A percentile compares a stretch with the other conserved stretches of the same genome.
These are phyloP conservation scores for Phytophthora crassamura DNA, from an alignment of 352 stramenopile genomes.

Conservation along the genomic window DNA sequence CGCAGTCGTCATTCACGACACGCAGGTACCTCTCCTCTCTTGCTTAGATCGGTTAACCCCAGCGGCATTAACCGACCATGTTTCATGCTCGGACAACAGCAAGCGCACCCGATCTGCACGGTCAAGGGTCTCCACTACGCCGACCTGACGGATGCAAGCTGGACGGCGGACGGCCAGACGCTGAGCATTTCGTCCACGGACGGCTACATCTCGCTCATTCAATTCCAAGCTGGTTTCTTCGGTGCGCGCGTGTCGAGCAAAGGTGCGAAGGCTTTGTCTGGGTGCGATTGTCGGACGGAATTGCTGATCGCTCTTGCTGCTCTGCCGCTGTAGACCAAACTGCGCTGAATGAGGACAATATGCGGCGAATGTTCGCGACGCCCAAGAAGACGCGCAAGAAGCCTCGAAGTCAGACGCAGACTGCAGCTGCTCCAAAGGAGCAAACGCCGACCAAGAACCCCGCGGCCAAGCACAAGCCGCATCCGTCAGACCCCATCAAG, in stretches of 20 bases:
- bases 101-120: constrained; percentile 87
- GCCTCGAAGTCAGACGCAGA: constrained; percentile 24
- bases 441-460: constrained; percentile 25
- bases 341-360: constrained; percentile 59
- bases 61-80: not conserved
- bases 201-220: constrained; percentile 95
- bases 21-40: constrained; percentile 58
- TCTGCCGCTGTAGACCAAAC: constrained; percentile 40
- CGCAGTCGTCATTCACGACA: constrained; percentile 96
- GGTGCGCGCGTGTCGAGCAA: constrained; percentile 41
- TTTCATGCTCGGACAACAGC: constrained; percentile 33
- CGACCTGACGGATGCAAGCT: constrained; percentile 94
- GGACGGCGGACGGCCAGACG: constrained; percentile 91
- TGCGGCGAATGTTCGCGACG: constrained; percentile 62
- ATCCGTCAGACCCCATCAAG: constrained; percentile 26
- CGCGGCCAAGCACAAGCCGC: constrained; percentile 39
- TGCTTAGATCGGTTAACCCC: not conserved
- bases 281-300: not conserved
- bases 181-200: constrained; percentile 95
- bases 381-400: constrained; percentile 77
- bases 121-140: constrained; percentile 95
- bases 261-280: constrained; percentile 24
- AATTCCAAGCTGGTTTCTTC: constrained; percentile 91
- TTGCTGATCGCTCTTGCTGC: not conserved
- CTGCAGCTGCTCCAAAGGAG: constrained; percentile 21